phyloP scores from a whole-genome alignment of 306 rosid species.

The Trichosanthes truncata region DNA sequence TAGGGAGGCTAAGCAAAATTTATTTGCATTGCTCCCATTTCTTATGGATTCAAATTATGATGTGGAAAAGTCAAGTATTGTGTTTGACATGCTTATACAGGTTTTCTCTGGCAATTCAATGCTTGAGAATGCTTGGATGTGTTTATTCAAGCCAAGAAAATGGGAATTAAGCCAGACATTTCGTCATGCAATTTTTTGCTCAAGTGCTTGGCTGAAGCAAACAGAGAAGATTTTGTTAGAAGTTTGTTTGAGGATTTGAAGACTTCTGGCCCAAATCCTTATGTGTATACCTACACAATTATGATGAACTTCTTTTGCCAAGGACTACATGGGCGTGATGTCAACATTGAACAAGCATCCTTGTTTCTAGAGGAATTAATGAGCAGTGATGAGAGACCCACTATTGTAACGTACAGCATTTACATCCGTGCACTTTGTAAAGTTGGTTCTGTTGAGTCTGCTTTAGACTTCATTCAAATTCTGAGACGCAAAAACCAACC shows the following conservation, averaged over 20 bases:
- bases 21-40: slow-evolving; percentile 23
- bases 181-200: slow-evolving; percentile 52
- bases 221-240: slow-evolving; percentile 33
- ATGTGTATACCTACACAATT: slow-evolving; percentile 45
- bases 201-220: slow-evolving; percentile 50
- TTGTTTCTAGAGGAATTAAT: slow-evolving; percentile 37
- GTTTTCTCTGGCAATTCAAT: slow-evolving; percentile 48
- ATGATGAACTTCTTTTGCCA: slow-evolving; percentile 47
- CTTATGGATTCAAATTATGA: slow-evolving; percentile 36
- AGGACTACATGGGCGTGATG: slow-evolving; percentile 27
- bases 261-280: slow-evolving; percentile 41
- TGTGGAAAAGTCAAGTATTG: slow-evolving; percentile 25
- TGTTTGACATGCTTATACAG: slow-evolving; percentile 40
- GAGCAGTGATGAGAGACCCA: slow-evolving; percentile 34
- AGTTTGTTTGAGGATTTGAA: slow-evolving; percentile 33
- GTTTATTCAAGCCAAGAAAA: slow-evolving; percentile 29
- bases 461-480: slow-evolving; percentile 24
- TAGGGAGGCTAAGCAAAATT: slow-evolving; percentile 20
- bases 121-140: slow-evolving; percentile 55
- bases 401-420: slow-evolving; percentile 40
- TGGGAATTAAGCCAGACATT: slow-evolving; percentile 32
- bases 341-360: slow-evolving; percentile 31
- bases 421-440: slow-evolving; percentile 57
- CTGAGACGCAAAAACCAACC: slow-evolving; percentile 28
- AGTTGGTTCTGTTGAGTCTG: slow-evolving; percentile 29